phyloP scores from a whole-genome alignment of 805 yeast species.

The Kodamaea kaohsiungensis region DNA sequence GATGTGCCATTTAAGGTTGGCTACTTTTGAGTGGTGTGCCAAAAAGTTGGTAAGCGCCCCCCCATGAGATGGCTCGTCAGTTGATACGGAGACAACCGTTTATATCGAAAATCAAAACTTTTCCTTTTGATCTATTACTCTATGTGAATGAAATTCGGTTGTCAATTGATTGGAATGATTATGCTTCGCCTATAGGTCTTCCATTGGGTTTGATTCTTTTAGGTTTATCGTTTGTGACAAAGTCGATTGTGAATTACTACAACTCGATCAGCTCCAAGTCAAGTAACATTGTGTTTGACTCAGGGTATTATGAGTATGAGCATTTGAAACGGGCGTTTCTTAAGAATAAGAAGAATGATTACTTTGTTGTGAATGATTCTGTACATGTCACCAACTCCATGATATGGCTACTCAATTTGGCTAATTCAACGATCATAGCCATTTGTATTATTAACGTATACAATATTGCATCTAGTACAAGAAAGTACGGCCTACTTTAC shows the following conservation, averaged over 20 bases:
- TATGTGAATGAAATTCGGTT: conserved; percentile 36
- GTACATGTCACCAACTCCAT: conserved; percentile 12
- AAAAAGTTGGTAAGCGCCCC: too few relatives aligned
- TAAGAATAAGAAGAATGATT: conserved; percentile 1
- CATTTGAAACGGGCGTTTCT: conserved; percentile 20
- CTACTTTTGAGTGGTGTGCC: too few relatives aligned
- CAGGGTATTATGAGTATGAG: conserved; percentile 37
- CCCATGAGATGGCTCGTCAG: conserved; percentile 6
- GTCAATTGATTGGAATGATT: conserved; percentile 46
- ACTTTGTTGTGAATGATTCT: conserved; percentile 5
- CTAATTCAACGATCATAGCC: conserved; percentile 10
- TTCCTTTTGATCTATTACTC: conserved; percentile 39
- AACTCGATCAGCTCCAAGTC: conserved; percentile 26
- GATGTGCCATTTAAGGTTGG: too few relatives aligned
- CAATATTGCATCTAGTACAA: conserved; percentile 18
- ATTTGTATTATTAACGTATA: conserved; percentile 12
- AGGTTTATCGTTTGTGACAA: conserved; percentile 19
- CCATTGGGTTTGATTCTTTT: conserved; percentile 30
- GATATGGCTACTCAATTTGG: conserved; percentile 18
- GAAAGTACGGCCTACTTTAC: conserved; percentile 35
- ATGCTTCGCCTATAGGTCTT: conserved; percentile 29
- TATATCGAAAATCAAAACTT: conserved; percentile 25
- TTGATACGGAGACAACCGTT: conserved; percentile 29
- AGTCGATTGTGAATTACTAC: conserved; percentile 27
- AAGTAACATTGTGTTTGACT: conserved; percentile 34